Evolutionary conservation across 1,284 basidiomycete species (phyloP).

Genomic region (Heterobasidion occidentale): DNA sequence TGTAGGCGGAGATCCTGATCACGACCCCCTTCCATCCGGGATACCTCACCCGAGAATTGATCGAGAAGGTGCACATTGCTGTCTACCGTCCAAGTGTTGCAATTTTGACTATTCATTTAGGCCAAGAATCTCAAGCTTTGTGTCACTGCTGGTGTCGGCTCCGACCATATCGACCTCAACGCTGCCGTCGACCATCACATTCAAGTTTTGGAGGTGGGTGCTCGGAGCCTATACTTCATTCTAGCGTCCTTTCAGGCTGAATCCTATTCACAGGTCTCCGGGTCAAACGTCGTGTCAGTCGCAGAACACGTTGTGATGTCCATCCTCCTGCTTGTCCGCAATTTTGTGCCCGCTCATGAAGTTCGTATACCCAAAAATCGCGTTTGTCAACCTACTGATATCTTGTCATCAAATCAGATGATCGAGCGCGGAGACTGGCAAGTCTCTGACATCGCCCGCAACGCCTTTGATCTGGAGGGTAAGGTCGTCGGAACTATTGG

Average conservation of each 20-base stretch:
- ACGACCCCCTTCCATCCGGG: slow-evolving; percentile 93
- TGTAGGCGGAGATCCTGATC: slow-evolving; percentile 65
- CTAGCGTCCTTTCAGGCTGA: not conserved
- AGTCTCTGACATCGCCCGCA: slow-evolving; percentile 75
- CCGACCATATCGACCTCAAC: slow-evolving; percentile 90
- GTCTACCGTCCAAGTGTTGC: not conserved
- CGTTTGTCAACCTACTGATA: not conserved
- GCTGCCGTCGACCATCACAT: slow-evolving; percentile 79
- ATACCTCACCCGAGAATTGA: slow-evolving; percentile 78
- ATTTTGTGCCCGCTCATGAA: slow-evolving; percentile 78
- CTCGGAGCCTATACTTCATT: not conserved
- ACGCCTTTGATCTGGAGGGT: slow-evolving; percentile 84
- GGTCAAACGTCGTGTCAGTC: slow-evolving; percentile 78
- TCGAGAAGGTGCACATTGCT: not conserved
- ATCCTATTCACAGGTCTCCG: slow-evolving; percentile 23
- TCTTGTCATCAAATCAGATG: slow-evolving; percentile 42
- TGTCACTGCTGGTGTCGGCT: slow-evolving; percentile 92
- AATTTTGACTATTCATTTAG: slow-evolving; percentile 20
- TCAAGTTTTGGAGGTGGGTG: slow-evolving; percentile 35
- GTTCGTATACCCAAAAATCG: slow-evolving; percentile 18
- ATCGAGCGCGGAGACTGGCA: slow-evolving; percentile 81
- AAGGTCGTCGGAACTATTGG: slow-evolving; percentile 91
- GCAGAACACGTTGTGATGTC: slow-evolving; percentile 84
- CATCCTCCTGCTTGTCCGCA: slow-evolving; percentile 82
- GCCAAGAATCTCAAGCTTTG: slow-evolving; percentile 90